These are phyloP conservation scores for Chaetomium sp. DNA, from an alignment of 2,329 filamentous ascomycete species.

Conservation along the genomic window DNA sequence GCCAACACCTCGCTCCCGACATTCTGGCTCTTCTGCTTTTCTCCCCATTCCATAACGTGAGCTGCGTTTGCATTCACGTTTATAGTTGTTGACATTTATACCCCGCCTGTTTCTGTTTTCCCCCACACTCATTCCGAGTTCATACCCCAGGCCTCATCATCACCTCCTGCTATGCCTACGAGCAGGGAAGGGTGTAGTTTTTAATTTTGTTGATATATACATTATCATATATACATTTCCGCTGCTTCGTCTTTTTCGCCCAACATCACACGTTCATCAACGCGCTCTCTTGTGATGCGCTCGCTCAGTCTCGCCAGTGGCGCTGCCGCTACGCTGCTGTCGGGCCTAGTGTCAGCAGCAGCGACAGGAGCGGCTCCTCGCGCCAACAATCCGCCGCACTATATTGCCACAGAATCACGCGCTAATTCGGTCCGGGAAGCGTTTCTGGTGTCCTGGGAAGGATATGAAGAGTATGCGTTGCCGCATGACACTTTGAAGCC, in stretches of 20 bases:
- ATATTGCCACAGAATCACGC: slow-evolving; percentile 34
- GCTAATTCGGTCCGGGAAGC: slow-evolving; percentile 59
- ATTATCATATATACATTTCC: not conserved
- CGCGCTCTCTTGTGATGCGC: slow-evolving; percentile 3
- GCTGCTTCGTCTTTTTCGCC: not conserved
- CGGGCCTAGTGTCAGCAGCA: slow-evolving; percentile 14
- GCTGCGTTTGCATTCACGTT: no score
- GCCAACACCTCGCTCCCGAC: no score
- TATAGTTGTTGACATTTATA: no score
- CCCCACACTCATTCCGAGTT: no score
- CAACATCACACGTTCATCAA: no score
- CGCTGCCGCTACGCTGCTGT: slow-evolving; percentile 1
- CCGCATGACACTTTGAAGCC: slow-evolving; percentile 71
- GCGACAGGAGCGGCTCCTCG: not conserved
- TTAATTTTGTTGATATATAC: not conserved
- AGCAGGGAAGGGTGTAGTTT: no score
- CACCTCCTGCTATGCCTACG: no score
- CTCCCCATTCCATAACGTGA: no score
- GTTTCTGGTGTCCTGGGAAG: slow-evolving; percentile 65
- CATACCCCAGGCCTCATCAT: no score
- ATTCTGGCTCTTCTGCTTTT: no score
- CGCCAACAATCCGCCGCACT: not conserved
- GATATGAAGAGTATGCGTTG: slow-evolving; percentile 68
- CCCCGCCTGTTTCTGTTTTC: no score
- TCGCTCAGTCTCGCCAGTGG: not conserved